These are phyloP conservation scores for Symmetrospora coprosmae DNA, from an alignment of 768 basidiomycete genomes.

Conservation along the genomic window DNA sequence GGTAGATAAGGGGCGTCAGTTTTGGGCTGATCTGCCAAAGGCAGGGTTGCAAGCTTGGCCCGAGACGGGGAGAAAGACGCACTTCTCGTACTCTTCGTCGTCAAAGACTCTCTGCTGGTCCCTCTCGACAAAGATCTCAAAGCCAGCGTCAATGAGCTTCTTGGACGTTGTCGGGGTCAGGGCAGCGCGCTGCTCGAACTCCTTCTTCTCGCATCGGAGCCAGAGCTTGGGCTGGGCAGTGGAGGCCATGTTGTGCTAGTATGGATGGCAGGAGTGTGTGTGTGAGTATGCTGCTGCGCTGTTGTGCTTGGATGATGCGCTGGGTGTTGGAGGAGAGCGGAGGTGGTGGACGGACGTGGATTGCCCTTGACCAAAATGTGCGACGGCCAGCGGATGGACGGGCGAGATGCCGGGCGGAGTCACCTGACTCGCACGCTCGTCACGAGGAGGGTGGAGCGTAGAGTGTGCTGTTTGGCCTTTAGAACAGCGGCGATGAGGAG, in stretches of 20 bases:
- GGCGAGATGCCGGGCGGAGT: no score
- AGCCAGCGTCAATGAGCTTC: slow-evolving; percentile 72
- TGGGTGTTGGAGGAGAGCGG: no score
- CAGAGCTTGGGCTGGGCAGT: slow-evolving; percentile 44
- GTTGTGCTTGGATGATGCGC: no score
- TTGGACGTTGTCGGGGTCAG: slow-evolving; percentile 84
- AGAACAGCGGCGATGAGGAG: no score
- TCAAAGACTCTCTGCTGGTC: slow-evolving; percentile 88
- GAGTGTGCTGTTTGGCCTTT: no score
- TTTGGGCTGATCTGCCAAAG: slow-evolving; percentile 1
- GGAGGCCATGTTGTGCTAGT: background rate
- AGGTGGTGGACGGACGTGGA: no score
- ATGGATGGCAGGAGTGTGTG: no score
- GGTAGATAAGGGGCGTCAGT: background rate
- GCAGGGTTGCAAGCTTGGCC: background rate
- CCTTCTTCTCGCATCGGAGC: slow-evolving; percentile 95
- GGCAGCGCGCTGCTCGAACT: slow-evolving; percentile 81
- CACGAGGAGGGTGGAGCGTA: no score
- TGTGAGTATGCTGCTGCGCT: no score
- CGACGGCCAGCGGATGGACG: no score
- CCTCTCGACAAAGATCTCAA: slow-evolving; percentile 78
- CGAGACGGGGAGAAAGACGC: slow-evolving; percentile 37
- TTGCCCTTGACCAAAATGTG: no score
- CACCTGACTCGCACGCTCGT: no score
- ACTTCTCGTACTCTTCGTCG: slow-evolving; percentile 85